phyloP scores from a whole-genome alignment of 2,329 filamentous ascomycete genomes.

The Fusarium albidum region DNA sequence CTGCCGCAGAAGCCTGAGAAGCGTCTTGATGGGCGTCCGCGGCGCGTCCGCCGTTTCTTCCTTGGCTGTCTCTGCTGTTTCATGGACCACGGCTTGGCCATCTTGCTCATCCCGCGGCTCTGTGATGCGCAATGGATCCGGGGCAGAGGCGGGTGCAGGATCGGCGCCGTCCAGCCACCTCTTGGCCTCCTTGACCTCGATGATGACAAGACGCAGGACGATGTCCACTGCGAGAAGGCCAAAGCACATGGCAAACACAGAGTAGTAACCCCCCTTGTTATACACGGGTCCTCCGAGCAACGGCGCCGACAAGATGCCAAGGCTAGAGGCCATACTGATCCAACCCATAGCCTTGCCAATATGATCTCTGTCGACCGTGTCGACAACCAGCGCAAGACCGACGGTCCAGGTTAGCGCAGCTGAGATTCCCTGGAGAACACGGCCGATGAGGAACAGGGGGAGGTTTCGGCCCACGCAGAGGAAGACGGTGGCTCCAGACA shows the following conservation, averaged over 20 bases:
- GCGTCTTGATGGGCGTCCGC: conserved; percentile 31
- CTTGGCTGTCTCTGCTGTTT: conserved; percentile 6
- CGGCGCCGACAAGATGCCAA: conserved; percentile 44
- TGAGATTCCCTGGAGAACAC: conserved; percentile 45
- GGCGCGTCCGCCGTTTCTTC: conserved; percentile 2
- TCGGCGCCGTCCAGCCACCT: conserved; percentile 35
- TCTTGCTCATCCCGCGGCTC: not conserved
- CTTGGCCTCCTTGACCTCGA: conserved; percentile 45
- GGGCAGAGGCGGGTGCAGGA: not conserved
- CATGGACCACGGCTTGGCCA: not conserved
- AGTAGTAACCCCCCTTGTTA: conserved; percentile 43
- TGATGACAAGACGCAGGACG: conserved; percentile 42
- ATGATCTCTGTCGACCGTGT: conserved; percentile 43
- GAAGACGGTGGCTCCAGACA: conserved; percentile 43
- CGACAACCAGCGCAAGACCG: conserved; percentile 47
- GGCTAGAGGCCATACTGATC: conserved; percentile 45
- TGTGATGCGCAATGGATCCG: conserved; percentile 1
- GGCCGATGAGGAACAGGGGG: conserved; percentile 44
- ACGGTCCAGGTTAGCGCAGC: conserved; percentile 48
- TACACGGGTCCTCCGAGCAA: conserved; percentile 47
- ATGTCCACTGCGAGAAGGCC: conserved; percentile 45
- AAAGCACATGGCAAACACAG: conserved; percentile 48
- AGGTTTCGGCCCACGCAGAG: conserved; percentile 44
- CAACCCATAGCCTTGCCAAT: conserved; percentile 46
- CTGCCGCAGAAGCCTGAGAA: conserved; percentile 40